phyloP scores from a whole-genome alignment of 2,329 filamentous ascomycete genomes.

The Alternaria incomplexa region DNA sequence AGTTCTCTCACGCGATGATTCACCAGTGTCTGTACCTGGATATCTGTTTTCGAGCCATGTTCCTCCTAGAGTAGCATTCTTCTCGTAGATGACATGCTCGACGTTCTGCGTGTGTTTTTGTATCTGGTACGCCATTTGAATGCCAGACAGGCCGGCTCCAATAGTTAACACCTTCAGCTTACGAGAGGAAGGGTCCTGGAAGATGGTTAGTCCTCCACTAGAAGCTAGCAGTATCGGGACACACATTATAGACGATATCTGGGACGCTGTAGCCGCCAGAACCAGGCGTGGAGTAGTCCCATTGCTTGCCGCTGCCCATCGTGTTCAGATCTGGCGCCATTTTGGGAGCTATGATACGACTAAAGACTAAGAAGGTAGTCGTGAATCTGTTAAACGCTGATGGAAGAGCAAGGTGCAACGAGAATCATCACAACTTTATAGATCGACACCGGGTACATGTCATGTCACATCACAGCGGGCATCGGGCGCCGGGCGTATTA shows the following conservation, averaged over 20 bases:
- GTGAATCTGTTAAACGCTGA: too few relatives aligned
- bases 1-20: neutral
- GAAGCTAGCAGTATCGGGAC: neutral
- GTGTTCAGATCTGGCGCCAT: conserved; percentile 55
- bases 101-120: conserved; percentile 53
- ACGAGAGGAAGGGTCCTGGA: conserved; percentile 19
- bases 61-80: conserved; percentile 53
- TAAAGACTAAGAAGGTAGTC: neutral
- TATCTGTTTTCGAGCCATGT: conserved; percentile 57
- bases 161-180: conserved; percentile 57
- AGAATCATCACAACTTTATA: neutral
- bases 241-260: conserved; percentile 46
- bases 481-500: neutral
- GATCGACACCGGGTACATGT: neutral
- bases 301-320: conserved; percentile 41
- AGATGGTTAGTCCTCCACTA: neutral
- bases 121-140: conserved; percentile 56
- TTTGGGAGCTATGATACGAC: neutral
- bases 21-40: conserved; percentile 20
- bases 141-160: conserved; percentile 56
- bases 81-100: conserved; percentile 57
- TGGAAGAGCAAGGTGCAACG: neutral
- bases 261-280: conserved; percentile 51
- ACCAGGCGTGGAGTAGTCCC: conserved; percentile 54
- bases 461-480: too few relatives aligned